phyloP scores from a whole-genome alignment of 2,329 filamentous ascomycete species.

The Colletotrichum spaethianum region DNA sequence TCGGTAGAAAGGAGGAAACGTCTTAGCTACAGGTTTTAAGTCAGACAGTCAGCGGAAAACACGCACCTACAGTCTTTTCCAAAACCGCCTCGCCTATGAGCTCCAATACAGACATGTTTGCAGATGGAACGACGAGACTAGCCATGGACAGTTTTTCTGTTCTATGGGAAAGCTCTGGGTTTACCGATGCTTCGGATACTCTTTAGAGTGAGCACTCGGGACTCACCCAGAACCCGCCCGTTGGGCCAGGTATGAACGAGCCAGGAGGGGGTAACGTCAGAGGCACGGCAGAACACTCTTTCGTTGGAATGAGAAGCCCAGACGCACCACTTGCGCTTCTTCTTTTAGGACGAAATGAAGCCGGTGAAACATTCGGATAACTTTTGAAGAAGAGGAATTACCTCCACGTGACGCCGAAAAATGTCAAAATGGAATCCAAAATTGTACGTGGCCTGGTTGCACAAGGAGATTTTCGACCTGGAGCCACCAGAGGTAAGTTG shows the following conservation, averaged over 20 bases:
- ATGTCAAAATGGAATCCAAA: not conserved
- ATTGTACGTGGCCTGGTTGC: slow-evolving; percentile 1
- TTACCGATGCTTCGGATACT: not conserved
- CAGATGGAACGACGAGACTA: not conserved
- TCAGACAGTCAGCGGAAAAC: too few species aligned
- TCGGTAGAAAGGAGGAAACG: not conserved
- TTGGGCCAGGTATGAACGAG: not conserved
- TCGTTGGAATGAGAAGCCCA: not conserved
- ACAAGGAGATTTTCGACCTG: not conserved
- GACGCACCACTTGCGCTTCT: not conserved
- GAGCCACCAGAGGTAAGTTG: not conserved
- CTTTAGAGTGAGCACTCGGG: slow-evolving; percentile 6
- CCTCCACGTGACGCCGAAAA: not conserved
- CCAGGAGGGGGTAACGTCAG: not conserved
- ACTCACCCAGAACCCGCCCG: not conserved
- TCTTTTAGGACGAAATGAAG: not conserved
- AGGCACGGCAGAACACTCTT: not conserved
- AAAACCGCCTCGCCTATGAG: not conserved
- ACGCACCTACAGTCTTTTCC: too few species aligned
- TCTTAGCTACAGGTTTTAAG: too few species aligned
- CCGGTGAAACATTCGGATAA: not conserved
- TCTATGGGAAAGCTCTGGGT: not conserved
- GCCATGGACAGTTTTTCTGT: not conserved
- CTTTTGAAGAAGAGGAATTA: not conserved
- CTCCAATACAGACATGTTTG: not conserved